Conservation (phyloP, 108 stramenopile species). For the Skeletonema marinoi region DNA sequence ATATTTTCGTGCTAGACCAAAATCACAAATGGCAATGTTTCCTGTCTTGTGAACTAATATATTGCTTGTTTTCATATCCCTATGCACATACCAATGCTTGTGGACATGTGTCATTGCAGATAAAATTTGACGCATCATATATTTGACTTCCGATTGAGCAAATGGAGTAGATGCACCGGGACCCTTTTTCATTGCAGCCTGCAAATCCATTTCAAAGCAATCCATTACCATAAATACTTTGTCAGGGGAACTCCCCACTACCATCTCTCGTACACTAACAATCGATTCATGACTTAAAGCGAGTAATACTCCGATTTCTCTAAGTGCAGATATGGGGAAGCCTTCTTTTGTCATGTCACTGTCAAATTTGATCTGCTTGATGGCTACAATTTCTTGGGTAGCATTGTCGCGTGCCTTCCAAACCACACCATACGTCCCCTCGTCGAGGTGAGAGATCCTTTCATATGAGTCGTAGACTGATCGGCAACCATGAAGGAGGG, state of each 20-base stretch:
- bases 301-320: slow-evolving; percentile 87
- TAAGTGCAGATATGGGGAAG: slow-evolving; percentile 91
- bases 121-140: slow-evolving; percentile 83
- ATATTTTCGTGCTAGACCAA: slow-evolving; percentile 89
- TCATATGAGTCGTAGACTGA: slow-evolving; percentile 90
- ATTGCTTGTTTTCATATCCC: slow-evolving; percentile 93
- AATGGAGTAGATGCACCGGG: slow-evolving; percentile 51
- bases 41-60: slow-evolving; percentile 84
- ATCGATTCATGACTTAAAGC: slow-evolving; percentile 85
- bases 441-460: slow-evolving; percentile 75
- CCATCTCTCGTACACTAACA: slow-evolving; percentile 86
- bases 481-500: slow-evolving; percentile 80
- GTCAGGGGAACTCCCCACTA: slow-evolving; percentile 65
- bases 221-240: slow-evolving; percentile 96
- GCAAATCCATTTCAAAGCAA: slow-evolving; percentile 91
- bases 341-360: slow-evolving; percentile 76
- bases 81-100: slow-evolving; percentile 82
- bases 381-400: slow-evolving; percentile 81
- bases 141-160: slow-evolving; percentile 81
- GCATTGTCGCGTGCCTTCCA: slow-evolving; percentile 89
- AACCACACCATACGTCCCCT: slow-evolving; percentile 96
- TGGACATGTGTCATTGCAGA: slow-evolving; percentile 82
- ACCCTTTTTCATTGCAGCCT: slow-evolving; percentile 68
- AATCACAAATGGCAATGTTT: slow-evolving; percentile 88
- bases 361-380: slow-evolving; percentile 94